A percentile compares a stretch with the other conserved stretches of the same genome.
phyloP scores from a whole-genome alignment of 2,329 filamentous ascomycete genomes.

The Stemphylium vesicarium region DNA sequence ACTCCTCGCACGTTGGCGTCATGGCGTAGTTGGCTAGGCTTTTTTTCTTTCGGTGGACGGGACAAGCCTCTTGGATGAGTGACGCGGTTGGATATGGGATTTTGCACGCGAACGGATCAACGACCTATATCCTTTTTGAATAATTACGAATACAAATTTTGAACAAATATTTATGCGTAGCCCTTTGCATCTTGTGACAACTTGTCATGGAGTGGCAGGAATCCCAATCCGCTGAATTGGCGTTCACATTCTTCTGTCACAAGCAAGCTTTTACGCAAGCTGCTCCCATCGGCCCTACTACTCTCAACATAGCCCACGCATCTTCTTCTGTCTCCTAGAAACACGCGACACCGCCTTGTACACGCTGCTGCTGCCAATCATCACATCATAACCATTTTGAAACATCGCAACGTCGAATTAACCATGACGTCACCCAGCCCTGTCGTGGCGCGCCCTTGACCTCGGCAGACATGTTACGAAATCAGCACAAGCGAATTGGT shows the following conservation, averaged over 20 bases:
- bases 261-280: slow-evolving; percentile 3
- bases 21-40: slow-evolving; percentile 11
- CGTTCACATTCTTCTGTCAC: background rate
- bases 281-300: background rate
- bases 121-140: slow-evolving; percentile 15
- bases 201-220: background rate
- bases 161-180: background rate
- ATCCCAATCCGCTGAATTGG: background rate
- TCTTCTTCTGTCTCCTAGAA: background rate
- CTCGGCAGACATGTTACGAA: background rate
- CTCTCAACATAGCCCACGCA: background rate
- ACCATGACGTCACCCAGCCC: slow-evolving; percentile 9
- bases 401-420: background rate
- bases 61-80: slow-evolving; percentile 18
- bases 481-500: slow-evolving; percentile 1
- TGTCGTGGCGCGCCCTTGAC: background rate
- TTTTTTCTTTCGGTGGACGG: background rate
- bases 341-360: background rate
- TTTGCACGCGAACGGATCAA: slow-evolving; percentile 19
- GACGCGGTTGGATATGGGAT: slow-evolving; percentile 16
- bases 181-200: background rate
- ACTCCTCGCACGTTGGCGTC: slow-evolving; percentile 28
- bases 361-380: background rate
- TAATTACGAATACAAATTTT: slow-evolving; percentile 26
- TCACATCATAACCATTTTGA: background rate